Conservation (phyloP, 441 rosid species). For the Populus hybrid region DNA sequence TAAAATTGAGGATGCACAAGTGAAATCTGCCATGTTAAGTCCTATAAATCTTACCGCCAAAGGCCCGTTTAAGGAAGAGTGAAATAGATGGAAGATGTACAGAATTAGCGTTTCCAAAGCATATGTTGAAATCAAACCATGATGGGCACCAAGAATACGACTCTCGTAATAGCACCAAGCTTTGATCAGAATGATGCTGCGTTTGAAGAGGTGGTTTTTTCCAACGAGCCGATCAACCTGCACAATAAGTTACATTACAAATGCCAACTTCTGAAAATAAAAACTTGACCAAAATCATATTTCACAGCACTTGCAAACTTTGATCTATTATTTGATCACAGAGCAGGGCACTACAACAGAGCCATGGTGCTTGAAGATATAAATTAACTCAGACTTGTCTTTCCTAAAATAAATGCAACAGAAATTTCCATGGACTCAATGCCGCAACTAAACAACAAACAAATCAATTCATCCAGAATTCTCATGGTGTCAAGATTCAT, state of each 20-base stretch:
- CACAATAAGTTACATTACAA: conserved; percentile 9
- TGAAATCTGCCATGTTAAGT: not conserved
- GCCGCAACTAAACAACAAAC: not conserved
- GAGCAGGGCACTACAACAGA: not conserved
- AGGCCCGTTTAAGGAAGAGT: conserved; percentile 76
- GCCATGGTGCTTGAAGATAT: not conserved
- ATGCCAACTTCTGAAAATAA: not conserved
- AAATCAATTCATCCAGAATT: not conserved
- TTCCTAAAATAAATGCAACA: not conserved
- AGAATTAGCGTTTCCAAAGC: conserved; percentile 89
- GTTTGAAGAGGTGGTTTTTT: conserved; percentile 82
- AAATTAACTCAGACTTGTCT: not conserved
- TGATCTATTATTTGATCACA: not conserved
- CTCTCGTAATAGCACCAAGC: conserved; percentile 98
- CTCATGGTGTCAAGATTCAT: conserved; percentile 9
- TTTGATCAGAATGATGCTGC: conserved; percentile 79
- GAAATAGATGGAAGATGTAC: conserved; percentile 78
- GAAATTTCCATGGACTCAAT: not conserved
- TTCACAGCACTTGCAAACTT: not conserved
- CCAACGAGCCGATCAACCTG: conserved; percentile 75
- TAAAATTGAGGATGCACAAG: not conserved
- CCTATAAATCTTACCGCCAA: conserved; percentile 55
- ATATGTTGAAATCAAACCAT: conserved; percentile 87
- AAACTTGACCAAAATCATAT: not conserved
- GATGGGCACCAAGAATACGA: conserved; percentile 93